phyloP scores from a whole-genome alignment of 2,329 filamentous ascomycete genomes.

The Hymenoscyphus linearis region DNA sequence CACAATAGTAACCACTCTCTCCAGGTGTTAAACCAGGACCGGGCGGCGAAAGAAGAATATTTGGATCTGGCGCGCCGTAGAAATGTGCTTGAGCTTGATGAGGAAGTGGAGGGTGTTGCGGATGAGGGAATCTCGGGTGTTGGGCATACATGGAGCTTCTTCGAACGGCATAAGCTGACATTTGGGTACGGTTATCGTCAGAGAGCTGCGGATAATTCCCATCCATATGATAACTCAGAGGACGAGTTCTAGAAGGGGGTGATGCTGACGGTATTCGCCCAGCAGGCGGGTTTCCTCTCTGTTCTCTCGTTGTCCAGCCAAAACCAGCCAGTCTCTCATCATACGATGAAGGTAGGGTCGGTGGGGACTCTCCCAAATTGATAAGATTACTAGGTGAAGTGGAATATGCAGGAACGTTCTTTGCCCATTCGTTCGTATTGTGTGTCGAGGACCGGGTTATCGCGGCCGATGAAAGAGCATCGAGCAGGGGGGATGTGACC shows the following conservation, averaged over 20 bases:
- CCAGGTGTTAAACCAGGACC: constrained; percentile 55
- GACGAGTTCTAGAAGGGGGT: constrained; percentile 37
- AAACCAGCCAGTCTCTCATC: constrained; percentile 27
- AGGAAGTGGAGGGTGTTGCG: constrained; percentile 55
- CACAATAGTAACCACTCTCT: constrained; percentile 70
- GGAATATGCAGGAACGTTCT: constrained; percentile 37
- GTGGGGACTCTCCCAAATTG: constrained; percentile 41
- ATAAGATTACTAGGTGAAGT: constrained; percentile 38
- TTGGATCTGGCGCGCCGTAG: constrained; percentile 68
- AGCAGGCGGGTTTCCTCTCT: constrained; percentile 21
- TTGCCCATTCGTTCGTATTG: constrained; percentile 40
- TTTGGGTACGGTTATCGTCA: constrained; percentile 45
- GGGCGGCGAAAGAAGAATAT: constrained; percentile 46
- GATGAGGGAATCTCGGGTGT: constrained; percentile 36
- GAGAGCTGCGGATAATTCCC: constrained; percentile 28
- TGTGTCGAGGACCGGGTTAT: constrained; percentile 24
- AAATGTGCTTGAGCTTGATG: constrained; percentile 75
- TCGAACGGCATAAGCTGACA: constrained; percentile 37
- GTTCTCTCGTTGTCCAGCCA: constrained; percentile 30
- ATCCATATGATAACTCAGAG: constrained; percentile 47
- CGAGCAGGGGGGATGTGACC: constrained; percentile 28
- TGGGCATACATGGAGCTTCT: constrained; percentile 50
- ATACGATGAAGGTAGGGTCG: constrained; percentile 32
- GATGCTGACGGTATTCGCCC: constrained; percentile 28
- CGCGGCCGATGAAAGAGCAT: constrained; percentile 29